phyloP scores from a whole-genome alignment of 2,329 filamentous ascomycete genomes.

The Penicillium sp. region DNA sequence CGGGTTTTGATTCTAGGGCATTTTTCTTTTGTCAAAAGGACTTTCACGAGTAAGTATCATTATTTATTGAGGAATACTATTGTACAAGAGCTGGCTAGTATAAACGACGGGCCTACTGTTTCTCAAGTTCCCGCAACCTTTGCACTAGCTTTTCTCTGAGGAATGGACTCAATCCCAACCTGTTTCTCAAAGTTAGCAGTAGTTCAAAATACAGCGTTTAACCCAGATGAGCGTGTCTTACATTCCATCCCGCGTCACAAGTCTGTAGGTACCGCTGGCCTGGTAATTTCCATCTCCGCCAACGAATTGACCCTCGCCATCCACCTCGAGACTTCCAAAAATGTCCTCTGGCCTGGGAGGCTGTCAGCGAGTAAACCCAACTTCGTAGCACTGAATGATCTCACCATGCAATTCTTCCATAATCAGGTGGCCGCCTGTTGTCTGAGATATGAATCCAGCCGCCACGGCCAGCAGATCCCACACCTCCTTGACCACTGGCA shows the following conservation, averaged over 20 bases:
- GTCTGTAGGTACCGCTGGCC: slow-evolving; percentile 60
- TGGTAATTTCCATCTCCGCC: slow-evolving; percentile 59
- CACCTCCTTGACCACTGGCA: slow-evolving; percentile 58
- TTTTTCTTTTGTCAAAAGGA: too few species aligned
- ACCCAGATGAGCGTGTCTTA: slow-evolving; percentile 34
- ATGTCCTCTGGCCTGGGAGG: slow-evolving; percentile 59
- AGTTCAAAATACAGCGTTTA: not conserved
- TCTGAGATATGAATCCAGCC: slow-evolving; percentile 66
- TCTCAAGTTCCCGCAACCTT: slow-evolving; percentile 40
- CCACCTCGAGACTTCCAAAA: slow-evolving; percentile 63
- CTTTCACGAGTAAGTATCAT: too few species aligned
- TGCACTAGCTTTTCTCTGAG: slow-evolving; percentile 51
- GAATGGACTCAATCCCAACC: slow-evolving; percentile 49
- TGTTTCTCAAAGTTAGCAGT: slow-evolving; percentile 27
- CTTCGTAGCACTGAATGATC: not conserved
- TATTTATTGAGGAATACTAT: not conserved
- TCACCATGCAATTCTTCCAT: slow-evolving; percentile 60
- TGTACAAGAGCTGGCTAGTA: not conserved
- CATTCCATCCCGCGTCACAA: slow-evolving; percentile 61
- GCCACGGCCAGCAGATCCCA: slow-evolving; percentile 56
- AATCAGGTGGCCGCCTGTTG: slow-evolving; percentile 59
- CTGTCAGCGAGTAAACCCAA: slow-evolving; percentile 10
- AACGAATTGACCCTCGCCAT: slow-evolving; percentile 57
- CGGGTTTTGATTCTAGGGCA: not conserved
- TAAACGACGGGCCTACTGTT: slow-evolving; percentile 9